Evolutionary conservation across 768 basidiomycete genomes (phyloP).

Genomic region (Boletus reticulatus): DNA sequence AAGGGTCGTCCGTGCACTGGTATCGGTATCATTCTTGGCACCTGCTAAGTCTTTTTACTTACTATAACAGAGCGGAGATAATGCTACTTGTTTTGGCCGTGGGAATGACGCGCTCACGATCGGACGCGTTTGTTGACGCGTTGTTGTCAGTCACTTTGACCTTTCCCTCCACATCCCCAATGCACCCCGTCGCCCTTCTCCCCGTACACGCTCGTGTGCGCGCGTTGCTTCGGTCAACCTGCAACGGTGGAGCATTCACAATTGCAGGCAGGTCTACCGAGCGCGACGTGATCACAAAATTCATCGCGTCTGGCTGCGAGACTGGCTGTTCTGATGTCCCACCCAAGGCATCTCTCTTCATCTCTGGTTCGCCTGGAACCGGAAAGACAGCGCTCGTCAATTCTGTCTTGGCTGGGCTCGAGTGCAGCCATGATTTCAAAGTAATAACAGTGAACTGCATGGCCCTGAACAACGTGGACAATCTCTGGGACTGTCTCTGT

Average conservation of each 20-base stretch:
- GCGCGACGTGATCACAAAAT: conserved; percentile 54
- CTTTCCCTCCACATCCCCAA: conserved; percentile 59
- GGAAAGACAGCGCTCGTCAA: conserved; percentile 88
- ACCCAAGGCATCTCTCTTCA: conserved; percentile 60
- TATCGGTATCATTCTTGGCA: too few relatives aligned
- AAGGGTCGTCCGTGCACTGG: too few relatives aligned
- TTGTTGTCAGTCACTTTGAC: conserved; percentile 38
- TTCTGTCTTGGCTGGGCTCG: conserved; percentile 49
- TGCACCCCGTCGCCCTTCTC: conserved; percentile 46
- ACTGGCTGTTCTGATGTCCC: conserved; percentile 15
- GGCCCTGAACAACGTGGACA: conserved; percentile 64
- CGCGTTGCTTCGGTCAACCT: conserved; percentile 69
- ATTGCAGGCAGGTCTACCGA: conserved; percentile 72
- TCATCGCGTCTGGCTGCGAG: conserved; percentile 55
- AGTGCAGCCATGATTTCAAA: conserved; percentile 39
- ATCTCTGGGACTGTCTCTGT: conserved; percentile 66
- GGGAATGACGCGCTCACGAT: conserved; percentile 17
- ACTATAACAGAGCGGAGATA: too few relatives aligned
- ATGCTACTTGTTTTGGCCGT: not conserved
- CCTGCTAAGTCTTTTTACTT: too few relatives aligned
- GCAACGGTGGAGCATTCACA: conserved; percentile 43
- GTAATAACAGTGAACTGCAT: conserved; percentile 76
- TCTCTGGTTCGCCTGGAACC: conserved; percentile 91
- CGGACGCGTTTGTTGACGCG: conserved; percentile 25
- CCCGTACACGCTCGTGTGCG: conserved; percentile 61